Evolutionary conservation across 2,329 filamentous ascomycete genomes (phyloP).

Genomic region (Phaeophleospora eucalypticola): DNA sequence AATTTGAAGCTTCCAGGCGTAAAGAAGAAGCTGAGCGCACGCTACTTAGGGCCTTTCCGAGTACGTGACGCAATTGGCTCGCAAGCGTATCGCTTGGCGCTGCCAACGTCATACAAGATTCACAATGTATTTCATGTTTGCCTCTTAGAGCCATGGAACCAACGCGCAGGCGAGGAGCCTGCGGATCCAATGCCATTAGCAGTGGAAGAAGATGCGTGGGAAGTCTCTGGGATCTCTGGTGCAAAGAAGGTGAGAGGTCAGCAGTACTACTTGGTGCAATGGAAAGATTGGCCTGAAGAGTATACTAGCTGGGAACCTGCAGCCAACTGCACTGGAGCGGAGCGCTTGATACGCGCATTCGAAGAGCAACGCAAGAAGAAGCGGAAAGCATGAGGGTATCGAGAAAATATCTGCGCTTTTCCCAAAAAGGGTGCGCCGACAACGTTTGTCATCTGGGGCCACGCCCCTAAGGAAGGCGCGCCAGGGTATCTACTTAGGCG

Average conservation of each 20-base stretch:
- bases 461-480: too few species aligned
- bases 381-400: too few species aligned
- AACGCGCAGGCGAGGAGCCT: neutral
- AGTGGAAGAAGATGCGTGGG: neutral
- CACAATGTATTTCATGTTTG: neutral
- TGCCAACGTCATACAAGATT: neutral
- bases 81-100: neutral
- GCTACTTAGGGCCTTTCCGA: neutral
- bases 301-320: neutral
- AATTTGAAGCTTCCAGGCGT: too few species aligned
- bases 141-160: neutral
- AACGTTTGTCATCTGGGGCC: too few species aligned
- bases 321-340: too few species aligned
- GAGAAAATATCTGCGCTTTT: too few species aligned
- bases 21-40: neutral
- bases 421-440: too few species aligned
- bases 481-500: too few species aligned
- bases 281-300: neutral
- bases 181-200: neutral
- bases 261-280: neutral
- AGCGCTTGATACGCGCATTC: too few species aligned
- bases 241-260: neutral
- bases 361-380: too few species aligned
- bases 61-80: neutral
- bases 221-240: neutral